Percentiles rank a stretch among this genome's conserved stretches.
Evolutionary conservation across 1,139 yeast genomes (phyloP).

Genomic region (Tardiomyces digboiensis): DNA sequence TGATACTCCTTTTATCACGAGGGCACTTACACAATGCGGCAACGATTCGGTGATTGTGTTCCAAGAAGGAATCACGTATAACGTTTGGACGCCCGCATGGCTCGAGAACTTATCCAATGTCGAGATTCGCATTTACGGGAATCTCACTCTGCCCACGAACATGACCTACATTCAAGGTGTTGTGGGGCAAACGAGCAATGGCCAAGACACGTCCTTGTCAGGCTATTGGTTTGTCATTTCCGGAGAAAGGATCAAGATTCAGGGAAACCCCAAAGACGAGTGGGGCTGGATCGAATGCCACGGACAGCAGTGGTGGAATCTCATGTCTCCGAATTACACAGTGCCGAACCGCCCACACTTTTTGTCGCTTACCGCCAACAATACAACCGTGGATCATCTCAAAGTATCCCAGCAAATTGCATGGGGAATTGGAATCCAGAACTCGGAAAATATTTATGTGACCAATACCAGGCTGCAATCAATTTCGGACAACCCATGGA

Average conservation of each 20-base stretch:
- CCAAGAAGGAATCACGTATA: background rate
- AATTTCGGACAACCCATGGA: background rate
- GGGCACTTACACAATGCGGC: slow-evolving; percentile 1
- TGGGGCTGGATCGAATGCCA: slow-evolving; percentile 2
- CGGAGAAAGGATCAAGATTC: background rate
- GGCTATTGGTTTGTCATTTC: background rate
- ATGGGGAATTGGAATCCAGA: background rate
- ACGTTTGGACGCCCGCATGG: background rate
- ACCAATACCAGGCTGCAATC: background rate
- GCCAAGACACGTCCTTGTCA: background rate
- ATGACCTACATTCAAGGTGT: background rate
- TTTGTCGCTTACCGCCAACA: background rate
- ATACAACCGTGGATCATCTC: background rate
- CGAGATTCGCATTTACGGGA: background rate
- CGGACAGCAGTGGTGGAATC: background rate
- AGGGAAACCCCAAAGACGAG: background rate
- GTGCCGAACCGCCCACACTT: background rate
- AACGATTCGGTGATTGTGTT: slow-evolving; percentile 1
- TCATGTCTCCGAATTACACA: background rate
- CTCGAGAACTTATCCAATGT: background rate
- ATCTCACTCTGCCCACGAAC: background rate
- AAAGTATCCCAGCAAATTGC: background rate
- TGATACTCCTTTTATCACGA: background rate
- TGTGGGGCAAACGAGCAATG: background rate
- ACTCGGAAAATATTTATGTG: background rate